These are phyloP conservation scores for Coemansia sp. DNA, from an alignment of 192 early-diverging fungal species.

Conservation along the genomic window DNA sequence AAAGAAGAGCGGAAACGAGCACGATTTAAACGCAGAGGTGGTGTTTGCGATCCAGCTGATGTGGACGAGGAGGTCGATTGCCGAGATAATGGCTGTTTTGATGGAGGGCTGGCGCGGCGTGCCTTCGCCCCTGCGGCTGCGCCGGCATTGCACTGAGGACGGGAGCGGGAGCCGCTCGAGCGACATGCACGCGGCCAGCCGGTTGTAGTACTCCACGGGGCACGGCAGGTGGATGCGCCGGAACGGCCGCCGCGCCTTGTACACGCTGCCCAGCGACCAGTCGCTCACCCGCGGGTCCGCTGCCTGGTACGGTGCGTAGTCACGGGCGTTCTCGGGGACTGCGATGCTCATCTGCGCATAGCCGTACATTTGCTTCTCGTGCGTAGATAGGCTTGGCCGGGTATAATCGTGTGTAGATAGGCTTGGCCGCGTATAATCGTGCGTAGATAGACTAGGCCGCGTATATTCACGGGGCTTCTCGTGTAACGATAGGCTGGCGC, in stretches of 20 bases:
- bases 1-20: slow-evolving; percentile 37
- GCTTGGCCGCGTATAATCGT: too few relatives aligned
- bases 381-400: too few relatives aligned
- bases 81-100: slow-evolving; percentile 41
- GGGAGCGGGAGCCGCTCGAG: slow-evolving; percentile 3
- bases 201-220: slow-evolving; percentile 11
- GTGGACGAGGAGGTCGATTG: slow-evolving; percentile 35
- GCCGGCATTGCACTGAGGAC: neutral
- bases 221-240: slow-evolving; percentile 12
- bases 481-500: neutral
- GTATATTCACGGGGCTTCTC: too few relatives aligned
- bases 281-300: neutral
- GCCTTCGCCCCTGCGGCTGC: slow-evolving; percentile 3
- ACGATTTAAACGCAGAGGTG: slow-evolving; percentile 2
- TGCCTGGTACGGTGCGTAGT: neutral
- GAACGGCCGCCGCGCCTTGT: slow-evolving; percentile 1
- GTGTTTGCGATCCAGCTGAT: slow-evolving; percentile 39
- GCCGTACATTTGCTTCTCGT: neutral
- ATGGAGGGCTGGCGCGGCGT: slow-evolving; percentile 33
- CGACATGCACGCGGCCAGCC: slow-evolving; percentile 10
- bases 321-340: neutral
- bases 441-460: too few relatives aligned
- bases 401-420: too few relatives aligned
- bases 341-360: neutral
- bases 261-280: slow-evolving; percentile 5